Base-by-base conservation (phyloP, 306 rosid species). In the Vicia faba region DNA sequence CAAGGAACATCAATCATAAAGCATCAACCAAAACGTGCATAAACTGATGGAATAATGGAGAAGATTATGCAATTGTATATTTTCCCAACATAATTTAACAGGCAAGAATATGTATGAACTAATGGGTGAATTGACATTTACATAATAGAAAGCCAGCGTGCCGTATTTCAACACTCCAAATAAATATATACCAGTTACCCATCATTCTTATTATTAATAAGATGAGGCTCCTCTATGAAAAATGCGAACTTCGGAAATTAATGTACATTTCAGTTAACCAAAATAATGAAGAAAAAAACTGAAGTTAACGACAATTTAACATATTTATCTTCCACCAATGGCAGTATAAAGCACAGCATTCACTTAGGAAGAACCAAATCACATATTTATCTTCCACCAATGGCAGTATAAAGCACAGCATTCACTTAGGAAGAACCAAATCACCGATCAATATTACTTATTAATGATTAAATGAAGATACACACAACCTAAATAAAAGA, bases 1-100 rank as follows among this genome's bases (percentile, higher is more conserved):
- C 54, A 36, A 44, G 72, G 58, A 72, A 76, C 55, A 75, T 40
- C 78, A 26, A 74, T 31, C 57, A 71, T 43, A 69, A 31, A 25
- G 45, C 61, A 70, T 73, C 38, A 64, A 40, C 16, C 50, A 60
- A 73, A 49, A 20, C 29, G 23, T 58, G 15, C 72, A 63, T 36
- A 58, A 66, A 48, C 15, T 46, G 68, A 80, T 38, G 50, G 65
- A 66, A 64, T 19, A 12, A 53, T 28, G 23, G 23, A 36, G 54
- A 51, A 59, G 15, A 50, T 44, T 28, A 45, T 67, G 74, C 39
- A 3, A 28, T 26, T 36, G 29, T 51, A 16, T 15, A 10, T 25
- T 40, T 68, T 66, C 67, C 31, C 39, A 55, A 11, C 55, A 26
- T 5, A 67, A 66, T 36, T 9, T 12, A 31, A 36, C 41, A 57